phyloP scores from a whole-genome alignment of 306 rosid genomes.

The Purshia tridentata region DNA sequence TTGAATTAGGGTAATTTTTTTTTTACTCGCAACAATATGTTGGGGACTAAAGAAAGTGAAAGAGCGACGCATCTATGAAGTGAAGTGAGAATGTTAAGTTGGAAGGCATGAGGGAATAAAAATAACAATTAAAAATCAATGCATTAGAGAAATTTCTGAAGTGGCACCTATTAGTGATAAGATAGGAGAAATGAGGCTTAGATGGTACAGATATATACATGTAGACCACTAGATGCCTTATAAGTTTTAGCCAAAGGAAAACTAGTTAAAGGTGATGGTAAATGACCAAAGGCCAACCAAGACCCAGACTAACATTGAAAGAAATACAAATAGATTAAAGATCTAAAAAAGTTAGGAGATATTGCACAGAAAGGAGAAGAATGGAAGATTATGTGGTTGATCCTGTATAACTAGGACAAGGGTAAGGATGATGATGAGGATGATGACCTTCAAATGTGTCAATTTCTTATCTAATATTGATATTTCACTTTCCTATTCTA shows the following conservation, averaged over 20 bases:
- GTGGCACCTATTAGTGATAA: background rate
- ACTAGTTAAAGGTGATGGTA: background rate
- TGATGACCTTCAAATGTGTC: background rate
- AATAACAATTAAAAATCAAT: background rate
- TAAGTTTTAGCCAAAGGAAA: background rate
- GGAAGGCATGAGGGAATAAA: background rate
- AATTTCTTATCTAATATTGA: background rate
- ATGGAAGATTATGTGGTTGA: background rate
- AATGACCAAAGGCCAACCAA: background rate
- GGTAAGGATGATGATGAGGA: background rate
- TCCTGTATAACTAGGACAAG: background rate
- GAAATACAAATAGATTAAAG: background rate
- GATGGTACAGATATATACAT: background rate
- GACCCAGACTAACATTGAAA: background rate
- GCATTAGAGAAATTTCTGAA: background rate
- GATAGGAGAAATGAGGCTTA: background rate
- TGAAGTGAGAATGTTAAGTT: background rate
- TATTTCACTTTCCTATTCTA: background rate
- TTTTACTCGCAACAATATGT: background rate
- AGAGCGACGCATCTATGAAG: background rate
- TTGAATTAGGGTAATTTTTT: background rate
- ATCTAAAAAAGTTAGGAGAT: background rate
- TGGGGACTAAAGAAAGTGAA: background rate
- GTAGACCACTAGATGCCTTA: background rate
- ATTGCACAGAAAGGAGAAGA: background rate